phyloP scores from a whole-genome alignment of 1,284 basidiomycete genomes.

The Irpex sp. region DNA sequence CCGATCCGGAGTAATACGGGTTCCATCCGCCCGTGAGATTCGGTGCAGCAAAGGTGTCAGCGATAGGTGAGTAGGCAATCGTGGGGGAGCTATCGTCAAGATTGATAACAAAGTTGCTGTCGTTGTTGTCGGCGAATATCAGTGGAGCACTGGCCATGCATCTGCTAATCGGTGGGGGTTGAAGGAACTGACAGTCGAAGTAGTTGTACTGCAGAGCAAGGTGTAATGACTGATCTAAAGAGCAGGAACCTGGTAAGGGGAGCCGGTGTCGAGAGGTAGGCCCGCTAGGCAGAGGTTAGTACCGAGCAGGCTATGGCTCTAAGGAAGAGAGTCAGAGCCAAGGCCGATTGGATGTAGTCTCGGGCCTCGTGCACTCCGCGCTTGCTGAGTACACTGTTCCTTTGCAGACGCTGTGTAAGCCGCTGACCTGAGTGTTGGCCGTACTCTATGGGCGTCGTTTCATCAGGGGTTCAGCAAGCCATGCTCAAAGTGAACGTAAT shows the following conservation, averaged over 20 bases:
- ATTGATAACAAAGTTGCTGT: slow-evolving; percentile 40
- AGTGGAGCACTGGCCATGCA: slow-evolving; percentile 42
- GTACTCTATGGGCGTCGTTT: neutral
- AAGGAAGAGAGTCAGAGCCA: neutral
- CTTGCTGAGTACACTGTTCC: neutral
- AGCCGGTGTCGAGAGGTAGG: neutral
- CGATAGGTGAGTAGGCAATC: slow-evolving; percentile 56
- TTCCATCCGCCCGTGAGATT: slow-evolving; percentile 62
- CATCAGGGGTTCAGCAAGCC: neutral
- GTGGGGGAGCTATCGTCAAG: slow-evolving; percentile 67
- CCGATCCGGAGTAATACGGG: slow-evolving; percentile 49
- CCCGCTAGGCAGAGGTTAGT: neutral
- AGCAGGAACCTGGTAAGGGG: neutral
- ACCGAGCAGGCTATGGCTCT: neutral
- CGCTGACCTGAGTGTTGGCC: neutral
- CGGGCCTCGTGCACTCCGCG: neutral
- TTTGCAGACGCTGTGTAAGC: neutral
- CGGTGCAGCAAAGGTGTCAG: slow-evolving; percentile 45
- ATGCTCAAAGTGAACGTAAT: slow-evolving; percentile 1
- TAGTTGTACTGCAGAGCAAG: neutral
- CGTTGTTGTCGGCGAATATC: slow-evolving; percentile 5
- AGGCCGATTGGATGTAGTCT: neutral
- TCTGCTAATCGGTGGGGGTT: slow-evolving; percentile 16
- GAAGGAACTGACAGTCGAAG: neutral
- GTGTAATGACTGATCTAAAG: neutral